A percentile compares a stretch with the other conserved stretches of the same genome.
phyloP scores from a whole-genome alignment of 176 grass and related monocot species.

The Raddia guianensis region DNA sequence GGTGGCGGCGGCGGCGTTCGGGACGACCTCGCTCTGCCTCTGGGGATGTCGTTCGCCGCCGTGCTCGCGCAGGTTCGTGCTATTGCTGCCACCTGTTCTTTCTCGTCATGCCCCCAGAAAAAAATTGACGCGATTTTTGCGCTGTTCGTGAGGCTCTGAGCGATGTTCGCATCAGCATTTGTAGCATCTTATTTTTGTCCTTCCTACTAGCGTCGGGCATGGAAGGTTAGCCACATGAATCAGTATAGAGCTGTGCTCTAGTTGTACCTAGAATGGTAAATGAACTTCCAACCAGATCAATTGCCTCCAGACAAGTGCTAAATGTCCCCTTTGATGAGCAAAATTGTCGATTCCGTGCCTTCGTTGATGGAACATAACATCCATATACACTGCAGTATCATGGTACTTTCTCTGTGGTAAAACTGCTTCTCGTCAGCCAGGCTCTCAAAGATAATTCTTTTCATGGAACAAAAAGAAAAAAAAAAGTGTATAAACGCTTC shows the following conservation, averaged over 20 bases:
- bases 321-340: no score
- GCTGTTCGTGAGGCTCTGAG: background rate
- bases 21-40: conserved; percentile 75
- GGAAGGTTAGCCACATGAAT: background rate
- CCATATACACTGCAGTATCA: background rate
- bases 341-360: background rate
- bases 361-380: background rate
- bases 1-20: background rate
- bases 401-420: background rate
- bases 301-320: background rate
- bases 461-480: background rate
- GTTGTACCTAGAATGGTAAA: background rate
- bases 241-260: background rate
- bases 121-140: conserved; percentile 19
- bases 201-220: background rate
- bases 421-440: background rate
- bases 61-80: conserved; percentile 70
- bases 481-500: background rate
- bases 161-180: background rate
- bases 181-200: background rate
- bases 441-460: background rate
- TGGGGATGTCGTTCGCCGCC: conserved; percentile 90
- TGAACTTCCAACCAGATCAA: background rate
- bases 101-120: background rate
- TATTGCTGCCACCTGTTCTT: background rate